These are phyloP conservation scores for Athelia sp. DNA, from an alignment of 1,284 basidiomycete species.

Conservation along the genomic window DNA sequence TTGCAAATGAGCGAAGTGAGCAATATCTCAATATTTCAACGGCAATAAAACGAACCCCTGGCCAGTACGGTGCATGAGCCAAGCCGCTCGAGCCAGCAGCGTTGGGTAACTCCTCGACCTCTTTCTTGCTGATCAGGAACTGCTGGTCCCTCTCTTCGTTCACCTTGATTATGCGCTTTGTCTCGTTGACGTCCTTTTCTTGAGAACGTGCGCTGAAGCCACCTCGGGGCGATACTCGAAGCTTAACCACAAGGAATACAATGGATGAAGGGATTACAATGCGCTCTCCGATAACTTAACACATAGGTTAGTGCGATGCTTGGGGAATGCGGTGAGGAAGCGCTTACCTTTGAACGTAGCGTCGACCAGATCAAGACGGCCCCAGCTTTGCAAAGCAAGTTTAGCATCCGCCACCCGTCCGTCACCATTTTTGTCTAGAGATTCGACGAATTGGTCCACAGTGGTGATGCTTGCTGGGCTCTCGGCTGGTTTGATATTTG, in stretches of 20 bases:
- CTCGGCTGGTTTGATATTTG: slow-evolving; percentile 57
- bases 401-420: slow-evolving; percentile 53
- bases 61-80: slow-evolving; percentile 91
- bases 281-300: slow-evolving; percentile 93
- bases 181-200: slow-evolving; percentile 44
- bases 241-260: slow-evolving; percentile 83
- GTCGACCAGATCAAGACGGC: slow-evolving; percentile 78
- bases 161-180: slow-evolving; percentile 39
- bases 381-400: slow-evolving; percentile 73
- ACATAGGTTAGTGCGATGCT: slow-evolving; percentile 1
- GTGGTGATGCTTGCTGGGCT: slow-evolving; percentile 33
- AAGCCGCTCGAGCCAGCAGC: slow-evolving; percentile 46
- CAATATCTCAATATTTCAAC: neutral
- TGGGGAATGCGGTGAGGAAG: neutral
- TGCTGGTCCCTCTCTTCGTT: slow-evolving; percentile 63
- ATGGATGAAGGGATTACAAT: slow-evolving; percentile 87
- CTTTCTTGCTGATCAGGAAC: slow-evolving; percentile 61
- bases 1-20: slow-evolving; percentile 2
- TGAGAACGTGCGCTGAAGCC: slow-evolving; percentile 17
- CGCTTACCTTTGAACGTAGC: slow-evolving; percentile 81
- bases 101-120: slow-evolving; percentile 52
- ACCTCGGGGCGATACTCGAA: slow-evolving; percentile 58
- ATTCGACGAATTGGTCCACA: slow-evolving; percentile 42
- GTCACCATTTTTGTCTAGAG: slow-evolving; percentile 52
- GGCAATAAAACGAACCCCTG: slow-evolving; percentile 53